Base-by-base conservation (phyloP, 257 asterid species). In the Craterostigma plantagineum region DNA sequence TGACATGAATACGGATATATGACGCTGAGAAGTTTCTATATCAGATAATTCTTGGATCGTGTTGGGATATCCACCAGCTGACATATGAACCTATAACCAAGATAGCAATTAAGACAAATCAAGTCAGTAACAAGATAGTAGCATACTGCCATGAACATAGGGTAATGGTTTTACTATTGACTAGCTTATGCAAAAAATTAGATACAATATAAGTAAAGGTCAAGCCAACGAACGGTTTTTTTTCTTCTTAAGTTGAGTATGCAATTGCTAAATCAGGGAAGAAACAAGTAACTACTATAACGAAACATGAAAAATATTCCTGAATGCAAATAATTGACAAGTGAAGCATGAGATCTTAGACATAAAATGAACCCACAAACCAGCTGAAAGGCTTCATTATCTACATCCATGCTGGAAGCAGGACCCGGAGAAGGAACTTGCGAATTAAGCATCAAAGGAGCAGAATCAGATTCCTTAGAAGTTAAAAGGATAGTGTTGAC, bases 351-450 rank as follows among this genome's bases (percentile, higher is more conserved):
- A 44, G 5, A 40, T 9, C 44, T 47, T 18, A 38, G 16, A 16
- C 14, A 35, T 40, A 38, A 44, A 27, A 76, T 53, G 74, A 83
- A 95, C 93, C 65, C 55, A 17, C 75, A 55, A 74, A 83, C 98
- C 93, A 66, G 84, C 66, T 76, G 92, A 52, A 79, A 70, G 59
- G 76, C 66, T 57, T 68, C 91, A 17, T 67, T 79, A 55, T 90
- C 95, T 42, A 90, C 92, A 51, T 83, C 98, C 95, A 90, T 90
- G 74, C 67, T 79, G 62, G 81, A 70, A 60, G 56, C 73, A 48
- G 66, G 76, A 62, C 56, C 71, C 16, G 62, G 33, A 34, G 65
- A 63, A 55, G 77, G 67, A 59, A 62, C 42, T 64, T 67, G 93
- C 47, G 86, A 62, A 54, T 55, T 53, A 18, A 51, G 52, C 42